Base-by-base conservation (phyloP, 495 filamentous ascomycete species). In the Neurospora sp. region DNA sequence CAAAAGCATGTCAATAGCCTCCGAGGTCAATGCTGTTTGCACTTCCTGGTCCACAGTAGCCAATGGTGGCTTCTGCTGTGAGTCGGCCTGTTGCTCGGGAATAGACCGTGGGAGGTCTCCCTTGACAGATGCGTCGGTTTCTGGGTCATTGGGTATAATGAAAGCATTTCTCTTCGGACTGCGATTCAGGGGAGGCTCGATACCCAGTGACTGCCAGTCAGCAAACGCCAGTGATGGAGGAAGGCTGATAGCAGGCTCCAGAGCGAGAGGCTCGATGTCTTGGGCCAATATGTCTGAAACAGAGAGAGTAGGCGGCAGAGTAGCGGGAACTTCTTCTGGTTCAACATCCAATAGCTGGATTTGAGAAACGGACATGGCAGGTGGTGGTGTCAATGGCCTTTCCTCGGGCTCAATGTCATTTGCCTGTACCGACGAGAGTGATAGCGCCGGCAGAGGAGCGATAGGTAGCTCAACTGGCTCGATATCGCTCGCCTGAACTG, bases 11-110 rank as follows among this genome's bases (percentile, higher is more conserved):
- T 94, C 91, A 72, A 94, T 90, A 68, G 88, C 89, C 53, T 91
- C 87, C 0, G 90, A 88, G 16, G 92, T 94, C 41, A 95, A 80
- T 9, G 89, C 83, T 41, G 93, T 95, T 80, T 96, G 93, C 16
- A 89, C 88, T 69, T 88, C 86, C 71, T 93, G 90, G 77, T 95
- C 91, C 42, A 83, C 82, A 68, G 85, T 89, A 59, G 85, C 71
- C 18, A 80, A 44, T 11, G 72, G 14, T 39, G 68, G 81, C 74
- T 83, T 86, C 48, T 78, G 82, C 22, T 73, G 66, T 69, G 80
- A 75, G 18, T 78, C 77, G 27, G 76, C 72, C 38, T 79, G 78
- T 5, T 79, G 76, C 70, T 85, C 86, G 70, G 83, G 79, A 59
- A 79, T 74, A 22, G 77, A 81, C 70, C 78, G 73, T 27, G 81